These are phyloP conservation scores for Alternaria gaisen DNA, from an alignment of 2,329 filamentous ascomycete species.

Conservation along the genomic window DNA sequence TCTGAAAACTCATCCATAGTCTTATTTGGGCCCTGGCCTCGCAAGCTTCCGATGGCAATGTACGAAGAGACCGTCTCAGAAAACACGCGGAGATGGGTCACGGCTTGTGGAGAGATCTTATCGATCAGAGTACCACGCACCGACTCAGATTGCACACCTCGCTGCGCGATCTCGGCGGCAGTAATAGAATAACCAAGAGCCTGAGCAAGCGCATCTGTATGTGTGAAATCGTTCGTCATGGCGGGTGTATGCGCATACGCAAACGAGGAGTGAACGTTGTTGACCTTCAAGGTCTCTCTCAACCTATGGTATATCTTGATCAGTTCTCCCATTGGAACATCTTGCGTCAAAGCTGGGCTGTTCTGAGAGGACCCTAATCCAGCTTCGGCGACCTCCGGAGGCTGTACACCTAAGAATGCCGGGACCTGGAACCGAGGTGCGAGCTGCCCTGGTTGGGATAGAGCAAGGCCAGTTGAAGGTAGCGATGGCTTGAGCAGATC, in stretches of 20 bases:
- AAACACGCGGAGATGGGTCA: conserved; percentile 88
- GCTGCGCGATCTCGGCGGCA: conserved; percentile 88
- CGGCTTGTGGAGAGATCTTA: conserved; percentile 80
- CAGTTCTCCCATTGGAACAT: conserved; percentile 56
- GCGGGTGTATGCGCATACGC: conserved; percentile 53
- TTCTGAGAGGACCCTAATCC: conserved; percentile 34
- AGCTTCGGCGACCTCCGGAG: conserved; percentile 36
- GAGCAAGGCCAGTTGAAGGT: conserved; percentile 27
- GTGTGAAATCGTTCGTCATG: conserved; percentile 57
- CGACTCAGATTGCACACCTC: conserved; percentile 78
- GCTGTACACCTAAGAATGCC: conserved; percentile 37
- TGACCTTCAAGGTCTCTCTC: conserved; percentile 63
- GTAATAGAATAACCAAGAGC: conserved; percentile 86
- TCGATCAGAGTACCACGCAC: conserved; percentile 77
- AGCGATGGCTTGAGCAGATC: conserved; percentile 43
- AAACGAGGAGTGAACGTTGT: conserved; percentile 60
- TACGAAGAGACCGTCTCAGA: conserved; percentile 90
- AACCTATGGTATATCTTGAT: conserved; percentile 65
- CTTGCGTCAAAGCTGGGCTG: conserved; percentile 25
- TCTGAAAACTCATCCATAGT: conserved; percentile 74
- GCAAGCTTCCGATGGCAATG: conserved; percentile 76
- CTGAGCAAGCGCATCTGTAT: conserved; percentile 68
- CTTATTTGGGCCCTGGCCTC: conserved; percentile 66
- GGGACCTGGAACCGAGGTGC: conserved; percentile 42
- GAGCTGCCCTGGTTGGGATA: conserved; percentile 11